Evolutionary conservation across 2,329 filamentous ascomycete species (phyloP), one percentile per base, ranked within the genome.

Genomic region (Trichoderma sp.): DNA sequence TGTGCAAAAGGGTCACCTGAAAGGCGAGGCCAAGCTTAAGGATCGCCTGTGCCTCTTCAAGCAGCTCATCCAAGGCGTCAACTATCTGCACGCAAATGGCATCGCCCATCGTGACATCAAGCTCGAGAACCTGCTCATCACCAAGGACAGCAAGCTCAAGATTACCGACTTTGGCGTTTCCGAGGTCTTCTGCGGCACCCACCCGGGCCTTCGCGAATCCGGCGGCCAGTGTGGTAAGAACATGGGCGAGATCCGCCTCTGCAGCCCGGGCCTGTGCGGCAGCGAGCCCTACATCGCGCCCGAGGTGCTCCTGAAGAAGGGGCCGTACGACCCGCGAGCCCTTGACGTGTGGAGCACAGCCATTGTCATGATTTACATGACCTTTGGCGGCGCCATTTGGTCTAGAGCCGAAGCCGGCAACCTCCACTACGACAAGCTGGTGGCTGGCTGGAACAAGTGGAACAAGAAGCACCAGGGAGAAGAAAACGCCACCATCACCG

Each of bases 101-200:
- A 93, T 96, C 73, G 93, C 92, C 1, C 93, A 96, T 77, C 90
- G 93, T 56, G 93, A 97, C 71, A 90, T 96, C 79, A 96, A 97
- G 78, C 84, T 93, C 12, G 93, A 96, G 75, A 96, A 97, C 71
- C 80, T 96, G 26, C 83, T 96, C 39, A 83, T 97, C 66, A 90
- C 88, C 54, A 88, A 87, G 70, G 87, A 92, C 66, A 92, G 92
- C 73, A 89, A 92, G 75, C 82, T 96, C 64, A 96, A 96, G 78
- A 93, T 97, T 66, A 93, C 92, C 57, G 93, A 97, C 75, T 96
- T 97, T 78, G 93, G 93, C 61, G 91, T 94, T 15, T 93, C 91
- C 0, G 91, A 95, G 74, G 90, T 96, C 19, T 96, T 96, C 73
- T 86, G 84, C 62, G 92, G 92, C 45, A 88, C 88, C 58, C 92